Base-by-base conservation (phyloP, 2,329 filamentous ascomycete species). In the Ophiostoma sp. region DNA sequence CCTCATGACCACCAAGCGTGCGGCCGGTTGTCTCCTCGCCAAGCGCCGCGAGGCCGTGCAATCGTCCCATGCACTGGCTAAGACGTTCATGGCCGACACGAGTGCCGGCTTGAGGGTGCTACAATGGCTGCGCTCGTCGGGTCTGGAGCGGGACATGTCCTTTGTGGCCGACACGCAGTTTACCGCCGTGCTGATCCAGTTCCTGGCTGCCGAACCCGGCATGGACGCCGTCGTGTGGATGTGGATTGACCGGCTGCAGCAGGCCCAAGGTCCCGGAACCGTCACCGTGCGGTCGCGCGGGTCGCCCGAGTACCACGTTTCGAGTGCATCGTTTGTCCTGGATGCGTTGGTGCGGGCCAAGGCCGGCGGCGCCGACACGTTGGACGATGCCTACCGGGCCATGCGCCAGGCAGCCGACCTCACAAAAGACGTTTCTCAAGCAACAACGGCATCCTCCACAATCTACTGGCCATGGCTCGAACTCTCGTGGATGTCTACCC, bases 201-300 rank as follows among this genome's bases (percentile, higher is more conserved):
- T 89, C 77, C 79, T 90, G 73, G 82, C 87, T 5, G 84, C 85
- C 8, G 87, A 89, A 76, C 87, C 89, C 75, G 83, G 82, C 2
- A 79, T 87, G 31, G 86, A 90, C 19, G 82, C 84, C 7, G 79
- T 87, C 0, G 82, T 82, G 2, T 89, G 87, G 87, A 80, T 79
- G 25, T 90, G 88, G 88, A 80, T 89, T 9, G 80, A 82, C 8
- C 82, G 81, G 25, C 80, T 86, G 76, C 74, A 8, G 28, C 61
- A 72, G 48, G 39, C 28, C 31, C 66, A 74, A 25, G n/a, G 3
- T 7, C 22, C 50, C 2, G n/a, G 4, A n/a, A 28, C n/a, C 5
- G 50, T 55, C 19, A 28, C 22, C 19, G 33, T 42, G 9, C 61
- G 61, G 11, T 19, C 15, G 7, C 25, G 31, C 22, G 7, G 8